Evolutionary conservation across 2,329 filamentous ascomycete genomes (phyloP), one percentile per base, ranked within the genome.

Genomic region (Aspergillus tanneri): DNA sequence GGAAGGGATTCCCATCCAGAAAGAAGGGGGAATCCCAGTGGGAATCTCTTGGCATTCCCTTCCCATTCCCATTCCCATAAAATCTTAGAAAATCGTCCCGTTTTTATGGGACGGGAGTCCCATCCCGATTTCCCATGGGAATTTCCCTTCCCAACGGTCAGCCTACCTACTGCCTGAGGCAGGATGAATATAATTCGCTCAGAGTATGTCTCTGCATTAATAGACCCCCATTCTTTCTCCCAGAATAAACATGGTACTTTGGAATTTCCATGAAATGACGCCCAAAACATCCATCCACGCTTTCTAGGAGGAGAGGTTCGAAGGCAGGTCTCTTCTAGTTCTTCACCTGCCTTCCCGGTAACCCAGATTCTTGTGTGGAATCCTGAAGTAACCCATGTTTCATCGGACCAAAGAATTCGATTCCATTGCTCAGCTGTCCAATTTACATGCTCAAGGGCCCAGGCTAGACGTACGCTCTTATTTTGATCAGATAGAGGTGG

Each of bases 371-470:
- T 32, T 18, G 8, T 49, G 44, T 49, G 16, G 27, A 42, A 55
- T 40, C 47, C 50, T 50, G 27, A 53, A 7, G 24, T 53, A 28
- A 55, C 21, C 47, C 37, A 55, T 16, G 12, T 53, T 28, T 53
- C 12, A 48, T 47, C 11, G 48, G 45, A 39, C 41, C 16, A 48
- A 41, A 52, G 24, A 42, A 45, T 48, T 24, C 16, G 7, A 41
- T 48, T 45, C 16, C 19, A 48, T 46, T 52, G 5, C 46, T 52
- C 21, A 24, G 3, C 7, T 19, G n/a, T 52, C 28, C 18, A 52
- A 42, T 41, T 36, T 23, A 51, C 11, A 36, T 51, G 11, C 23
- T 55, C 22, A 43, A 55, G 39, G 1, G 46, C 46, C 46, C 28
- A 54, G 23, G 14, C 28, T 28, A 54, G 19, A 54, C 19, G 12